These are phyloP conservation scores for Leccinum sublutescens DNA, from an alignment of 768 basidiomycete species.

Conservation along the genomic window DNA sequence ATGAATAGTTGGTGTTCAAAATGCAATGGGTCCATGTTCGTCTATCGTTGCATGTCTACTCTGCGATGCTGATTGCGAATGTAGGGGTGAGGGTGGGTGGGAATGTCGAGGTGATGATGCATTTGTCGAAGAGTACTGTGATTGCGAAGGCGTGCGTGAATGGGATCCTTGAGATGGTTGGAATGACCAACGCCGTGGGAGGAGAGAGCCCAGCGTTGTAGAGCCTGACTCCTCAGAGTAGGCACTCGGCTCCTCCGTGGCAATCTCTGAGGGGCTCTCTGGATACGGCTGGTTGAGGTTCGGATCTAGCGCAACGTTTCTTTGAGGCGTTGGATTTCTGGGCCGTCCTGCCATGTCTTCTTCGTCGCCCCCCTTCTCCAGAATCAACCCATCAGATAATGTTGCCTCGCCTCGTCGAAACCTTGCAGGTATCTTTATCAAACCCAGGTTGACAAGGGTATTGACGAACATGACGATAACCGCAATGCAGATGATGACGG, in stretches of 20 bases:
- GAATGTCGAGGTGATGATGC: slow-evolving; percentile 33
- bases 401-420: slow-evolving; percentile 16
- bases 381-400: slow-evolving; percentile 15
- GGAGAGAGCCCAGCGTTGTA: slow-evolving; percentile 34
- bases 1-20: slow-evolving; percentile 8
- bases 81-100: slow-evolving; percentile 31
- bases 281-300: slow-evolving; percentile 45
- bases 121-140: slow-evolving; percentile 30
- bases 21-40: slow-evolving; percentile 21
- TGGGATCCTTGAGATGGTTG: slow-evolving; percentile 30
- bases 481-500: slow-evolving; percentile 69
- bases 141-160: slow-evolving; percentile 32
- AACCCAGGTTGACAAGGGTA: slow-evolving; percentile 49
- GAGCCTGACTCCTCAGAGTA: slow-evolving; percentile 36
- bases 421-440: slow-evolving; percentile 26
- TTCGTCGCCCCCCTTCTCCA: slow-evolving; percentile 31
- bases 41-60: slow-evolving; percentile 36
- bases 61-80: slow-evolving; percentile 26
- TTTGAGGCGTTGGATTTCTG: slow-evolving; percentile 53
- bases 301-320: slow-evolving; percentile 40
- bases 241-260: slow-evolving; percentile 22
- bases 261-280: slow-evolving; percentile 31
- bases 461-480: slow-evolving; percentile 71
- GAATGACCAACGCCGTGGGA: slow-evolving; percentile 34
- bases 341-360: slow-evolving; percentile 36